Evolutionary conservation across 2,329 filamentous ascomycete species (phyloP).

Genomic region (Phialocephala subalpina): DNA sequence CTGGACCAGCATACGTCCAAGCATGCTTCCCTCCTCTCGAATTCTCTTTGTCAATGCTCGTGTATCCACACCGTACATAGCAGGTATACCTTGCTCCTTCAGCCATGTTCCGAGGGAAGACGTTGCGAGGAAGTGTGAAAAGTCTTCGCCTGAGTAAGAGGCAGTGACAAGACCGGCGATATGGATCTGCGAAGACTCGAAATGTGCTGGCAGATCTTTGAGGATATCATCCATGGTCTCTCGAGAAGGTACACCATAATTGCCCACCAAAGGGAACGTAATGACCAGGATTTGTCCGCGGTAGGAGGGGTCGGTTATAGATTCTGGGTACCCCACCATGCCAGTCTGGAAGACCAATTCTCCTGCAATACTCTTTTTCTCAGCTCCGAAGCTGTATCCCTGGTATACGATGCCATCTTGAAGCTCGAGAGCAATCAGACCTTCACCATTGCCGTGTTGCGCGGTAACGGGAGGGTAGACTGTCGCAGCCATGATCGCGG

Average conservation of each 20-base stretch:
- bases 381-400: conserved; percentile 93
- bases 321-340: conserved; percentile 99
- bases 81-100: conserved; percentile 93
- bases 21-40: conserved; percentile 93
- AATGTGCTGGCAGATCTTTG: conserved; percentile 86
- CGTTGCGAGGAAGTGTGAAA: conserved; percentile 89
- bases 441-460: conserved; percentile 53
- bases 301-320: conserved; percentile 86
- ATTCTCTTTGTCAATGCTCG: conserved; percentile 94
- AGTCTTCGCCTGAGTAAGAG: conserved; percentile 93
- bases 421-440: conserved; percentile 86
- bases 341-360: conserved; percentile 99
- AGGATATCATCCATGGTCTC: conserved; percentile 86
- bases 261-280: conserved; percentile 94
- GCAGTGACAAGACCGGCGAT: conserved; percentile 91
- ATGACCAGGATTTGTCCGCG: conserved; percentile 94
- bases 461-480: conserved; percentile 31
- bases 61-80: conserved; percentile 95
- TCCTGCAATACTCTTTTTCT: conserved; percentile 87
- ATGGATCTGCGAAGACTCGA: conserved; percentile 93
- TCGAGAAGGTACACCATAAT: conserved; percentile 94
- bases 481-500: conserved; percentile 15
- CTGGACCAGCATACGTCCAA: conserved; percentile 86
- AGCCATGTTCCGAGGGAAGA: conserved; percentile 95
- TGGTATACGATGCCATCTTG: conserved; percentile 91